These are phyloP conservation scores for Magnolia sinica DNA, from an alignment of 164 flowering plant species.

Conservation along the genomic window DNA sequence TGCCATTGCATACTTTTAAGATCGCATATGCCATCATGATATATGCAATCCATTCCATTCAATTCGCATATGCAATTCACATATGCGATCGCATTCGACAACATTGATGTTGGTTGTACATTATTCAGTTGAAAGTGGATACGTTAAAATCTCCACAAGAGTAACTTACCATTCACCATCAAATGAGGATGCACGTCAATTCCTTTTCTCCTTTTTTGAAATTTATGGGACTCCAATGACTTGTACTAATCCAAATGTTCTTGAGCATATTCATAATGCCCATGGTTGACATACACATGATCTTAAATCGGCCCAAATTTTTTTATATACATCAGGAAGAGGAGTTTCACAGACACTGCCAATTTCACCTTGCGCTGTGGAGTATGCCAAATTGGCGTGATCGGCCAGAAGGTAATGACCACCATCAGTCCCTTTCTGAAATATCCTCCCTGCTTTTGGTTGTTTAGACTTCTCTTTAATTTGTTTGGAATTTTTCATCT, in stretches of 20 bases:
- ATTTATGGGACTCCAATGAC: not conserved
- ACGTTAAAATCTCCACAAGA: too few relatives aligned
- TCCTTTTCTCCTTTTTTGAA: not conserved
- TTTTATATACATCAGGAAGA: constrained; percentile 43
- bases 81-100: too few relatives aligned
- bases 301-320: constrained; percentile 1
- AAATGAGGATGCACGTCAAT: not conserved
- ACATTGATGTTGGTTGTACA: too few relatives aligned
- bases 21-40: too few relatives aligned
- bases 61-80: too few relatives aligned
- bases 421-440: not conserved
- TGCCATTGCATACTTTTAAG: too few relatives aligned
- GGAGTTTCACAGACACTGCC: constrained; percentile 78
- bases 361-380: constrained; percentile 95
- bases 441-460: not conserved
- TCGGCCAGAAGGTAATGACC: constrained; percentile 74
- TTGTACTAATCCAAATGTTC: not conserved
- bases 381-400: constrained; percentile 87
- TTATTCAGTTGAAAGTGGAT: too few relatives aligned
- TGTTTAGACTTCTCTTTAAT: not conserved
- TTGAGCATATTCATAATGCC: not conserved
- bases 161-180: not conserved
- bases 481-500: not conserved
- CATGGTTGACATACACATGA: not conserved
- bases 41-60: too few relatives aligned